Base-by-base conservation (phyloP, 208 protist genomes). In the Leishmania mexicana region DNA sequence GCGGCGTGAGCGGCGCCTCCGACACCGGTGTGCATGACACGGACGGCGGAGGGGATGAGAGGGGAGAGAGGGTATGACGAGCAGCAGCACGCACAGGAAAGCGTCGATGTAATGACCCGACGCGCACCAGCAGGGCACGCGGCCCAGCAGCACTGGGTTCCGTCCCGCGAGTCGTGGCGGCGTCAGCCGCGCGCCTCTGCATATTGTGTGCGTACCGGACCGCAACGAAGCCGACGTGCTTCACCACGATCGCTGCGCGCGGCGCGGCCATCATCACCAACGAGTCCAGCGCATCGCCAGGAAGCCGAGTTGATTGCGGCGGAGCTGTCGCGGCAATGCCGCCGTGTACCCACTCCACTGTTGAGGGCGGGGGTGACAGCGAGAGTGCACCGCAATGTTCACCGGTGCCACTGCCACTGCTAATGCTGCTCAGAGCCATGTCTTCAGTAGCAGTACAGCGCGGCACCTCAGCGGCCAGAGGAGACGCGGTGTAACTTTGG, bases 121-220 rank as follows among this genome's bases (percentile, higher is more conserved):
- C 75, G 3, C 76, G 64, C 47, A 85, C 64, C 38, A 85, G 74
- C 19, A 87, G 47, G 4, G 75, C 62, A 19, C 79, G 49, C 58
- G 19, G 40, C 73, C 35, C 19, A 10, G 70, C 40, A 45, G 47
- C 35, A n/a, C 40, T 45, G 47, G 7, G 58, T n/a, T 24, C 53
- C 40, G 21, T 45, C 5, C n/a, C 10, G 45, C 24, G 7, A 2
- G 58, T 21, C 71, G 75, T n/a, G n/a, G 10, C 76, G 31, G 24
- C 42, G 19, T 42, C 76, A 54, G 28, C 42, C 17, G 13, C n/a
- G 62, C 64, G 31, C 49, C 76, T 58, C 49, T 65, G 76, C 76
- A 94, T 87, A 54, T 94, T 94, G 83, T 94, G 90, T 1, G 49
- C 38, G 74, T 90, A 94, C 60, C 82, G 71, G 10, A 94, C 67